phyloP scores from a whole-genome alignment of 2,329 filamentous ascomycete genomes.

The Colletotrichum paranaense region DNA sequence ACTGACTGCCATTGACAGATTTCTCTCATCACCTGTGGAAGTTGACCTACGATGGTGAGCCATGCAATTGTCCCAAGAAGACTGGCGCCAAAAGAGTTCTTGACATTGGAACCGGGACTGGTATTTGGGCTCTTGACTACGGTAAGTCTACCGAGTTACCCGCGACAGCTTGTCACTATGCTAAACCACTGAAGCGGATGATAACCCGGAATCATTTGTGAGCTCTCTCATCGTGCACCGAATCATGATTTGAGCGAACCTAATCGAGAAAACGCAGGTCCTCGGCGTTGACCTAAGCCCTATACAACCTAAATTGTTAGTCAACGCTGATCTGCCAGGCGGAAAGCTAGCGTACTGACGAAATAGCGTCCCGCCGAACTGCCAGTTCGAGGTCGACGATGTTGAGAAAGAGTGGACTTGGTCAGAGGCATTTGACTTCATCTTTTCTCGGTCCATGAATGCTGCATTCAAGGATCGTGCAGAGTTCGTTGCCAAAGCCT shows the following conservation, averaged over 20 bases:
- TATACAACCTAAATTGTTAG: conserved; percentile 50
- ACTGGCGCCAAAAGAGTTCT: conserved; percentile 4
- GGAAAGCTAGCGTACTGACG: too few species aligned
- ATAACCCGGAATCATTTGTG: conserved; percentile 43
- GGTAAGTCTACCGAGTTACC: conserved; percentile 41
- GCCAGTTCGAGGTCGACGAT: conserved; percentile 53
- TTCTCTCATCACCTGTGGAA: conserved; percentile 1
- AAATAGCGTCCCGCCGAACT: conserved; percentile 49
- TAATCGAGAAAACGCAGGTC: conserved; percentile 33
- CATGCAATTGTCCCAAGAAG: conserved; percentile 12
- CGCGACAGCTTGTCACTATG: too few species aligned
- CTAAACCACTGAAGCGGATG: background rate
- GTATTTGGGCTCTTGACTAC: conserved; percentile 50
- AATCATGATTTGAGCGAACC: too few species aligned
- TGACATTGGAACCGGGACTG: conserved; percentile 14
- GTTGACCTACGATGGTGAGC: background rate
- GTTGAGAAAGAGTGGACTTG: conserved; percentile 41
- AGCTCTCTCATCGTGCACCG: too few species aligned
- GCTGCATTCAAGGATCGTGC: too few species aligned
- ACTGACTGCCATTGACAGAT: background rate
- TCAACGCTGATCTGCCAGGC: too few species aligned
- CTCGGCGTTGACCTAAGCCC: conserved; percentile 52
- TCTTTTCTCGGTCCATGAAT: conserved; percentile 58
- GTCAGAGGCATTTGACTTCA: conserved; percentile 63
- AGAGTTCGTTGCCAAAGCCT: too few species aligned